Evolutionary conservation across 768 basidiomycete species (phyloP), one percentile per base, ranked within the genome.

Genomic region (Sporobolomyces pararoseus): DNA sequence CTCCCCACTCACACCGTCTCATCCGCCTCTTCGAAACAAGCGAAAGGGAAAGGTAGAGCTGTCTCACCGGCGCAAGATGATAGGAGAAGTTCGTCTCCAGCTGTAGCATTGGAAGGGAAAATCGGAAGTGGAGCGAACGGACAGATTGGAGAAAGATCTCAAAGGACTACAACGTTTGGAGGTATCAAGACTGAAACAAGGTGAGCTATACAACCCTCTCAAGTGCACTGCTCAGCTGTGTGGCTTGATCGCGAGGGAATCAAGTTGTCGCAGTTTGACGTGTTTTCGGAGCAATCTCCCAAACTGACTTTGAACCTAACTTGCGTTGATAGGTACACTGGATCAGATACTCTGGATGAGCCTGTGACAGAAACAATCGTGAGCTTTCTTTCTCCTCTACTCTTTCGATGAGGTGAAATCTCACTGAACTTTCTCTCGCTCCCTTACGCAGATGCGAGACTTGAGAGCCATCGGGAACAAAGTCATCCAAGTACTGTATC

Each of bases 401-500:
- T 27, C 52, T 3, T 61, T 58, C 49, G 23, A 9, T 42, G 10
- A n/a, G 37, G 9, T 21, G 19, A n/a, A 27, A 27, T 17, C 53
- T 35, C 5, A 23, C 51, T 34, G 4, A 42, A 42, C 9, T 7
- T 47, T 47, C 21, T 12, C 46, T 47, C 21, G 46, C 46, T 21
- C 23, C 21, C 13, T 47, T 12, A 10, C 23, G 34, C 13, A 97
- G 94, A 86, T 86, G 76, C 87, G 94, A 51, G 94, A 98, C 78
- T 81, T 96, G 29, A 76, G 87, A 21, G 96, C 94, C 1, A 93
- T 98, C 71, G 94, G 94, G 78, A 83, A 87, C 32, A 98, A 98
- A 80, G 84, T 97, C 3, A 83, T 95, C 2, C 95, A 97, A 81
- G 95, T 98, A 12, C 82, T 98, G 42, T 94, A 93, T 75, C 95